Conservation (phyloP, 441 rosid species). For the Eruca vesicaria region DNA sequence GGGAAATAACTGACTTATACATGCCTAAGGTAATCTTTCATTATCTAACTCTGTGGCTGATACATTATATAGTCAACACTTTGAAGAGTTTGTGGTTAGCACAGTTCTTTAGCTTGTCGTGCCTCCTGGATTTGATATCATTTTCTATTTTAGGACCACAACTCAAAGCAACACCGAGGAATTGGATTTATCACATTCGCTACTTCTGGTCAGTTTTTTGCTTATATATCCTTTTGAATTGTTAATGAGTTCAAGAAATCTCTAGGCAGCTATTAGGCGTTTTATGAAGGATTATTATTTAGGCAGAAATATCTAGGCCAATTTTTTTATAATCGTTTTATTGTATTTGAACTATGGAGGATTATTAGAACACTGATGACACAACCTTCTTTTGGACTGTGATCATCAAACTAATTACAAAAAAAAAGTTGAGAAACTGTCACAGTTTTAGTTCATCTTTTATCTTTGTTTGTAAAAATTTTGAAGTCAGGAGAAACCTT, state of each 20-base stretch:
- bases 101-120: background rate
- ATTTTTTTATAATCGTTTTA: no score
- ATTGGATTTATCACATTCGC: constrained; percentile 92
- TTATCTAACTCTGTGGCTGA: no score
- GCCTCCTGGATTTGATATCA: constrained; percentile 14
- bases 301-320: no score
- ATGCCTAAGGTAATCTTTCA: constrained; percentile 64
- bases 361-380: background rate
- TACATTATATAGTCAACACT: no score
- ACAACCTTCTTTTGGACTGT: background rate
- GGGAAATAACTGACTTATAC: constrained; percentile 86
- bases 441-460: background rate
- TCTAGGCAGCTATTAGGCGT: no score
- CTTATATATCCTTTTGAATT: no score
- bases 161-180: constrained; percentile 84
- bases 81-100: background rate
- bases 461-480: background rate
- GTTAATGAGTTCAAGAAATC: no score
- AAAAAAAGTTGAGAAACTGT: background rate
- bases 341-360: no score
- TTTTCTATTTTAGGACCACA: constrained; percentile 59
- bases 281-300: no score
- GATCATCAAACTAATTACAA: background rate
- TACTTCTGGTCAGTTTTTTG: constrained; percentile 58
- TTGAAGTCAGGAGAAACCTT: background rate